Conservation (phyloP, 352 stramenopile species). For the Phytopythium helicoides region DNA sequence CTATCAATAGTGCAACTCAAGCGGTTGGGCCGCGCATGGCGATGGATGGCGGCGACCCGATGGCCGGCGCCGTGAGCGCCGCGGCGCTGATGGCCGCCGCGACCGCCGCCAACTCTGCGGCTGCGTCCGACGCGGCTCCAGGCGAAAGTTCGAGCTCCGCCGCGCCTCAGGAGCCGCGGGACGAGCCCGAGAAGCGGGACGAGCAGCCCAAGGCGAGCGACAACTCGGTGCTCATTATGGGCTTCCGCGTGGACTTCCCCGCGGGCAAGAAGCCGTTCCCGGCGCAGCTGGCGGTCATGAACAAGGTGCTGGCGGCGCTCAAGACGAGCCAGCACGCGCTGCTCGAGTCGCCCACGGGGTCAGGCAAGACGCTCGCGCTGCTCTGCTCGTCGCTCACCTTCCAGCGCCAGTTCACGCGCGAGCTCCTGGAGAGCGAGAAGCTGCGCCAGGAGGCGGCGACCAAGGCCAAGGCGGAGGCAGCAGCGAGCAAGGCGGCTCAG, state of each 20-base stretch:
- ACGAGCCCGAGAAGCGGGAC: too few species aligned
- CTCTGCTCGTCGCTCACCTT: constrained; percentile 84
- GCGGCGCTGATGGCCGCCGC: background rate
- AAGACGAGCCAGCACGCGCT: constrained; percentile 81
- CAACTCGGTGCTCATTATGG: constrained; percentile 79
- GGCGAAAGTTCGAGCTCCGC: background rate
- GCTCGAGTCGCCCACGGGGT: constrained; percentile 82
- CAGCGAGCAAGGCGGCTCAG: constrained; percentile 42
- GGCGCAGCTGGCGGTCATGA: constrained; percentile 86
- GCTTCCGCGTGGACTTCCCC: constrained; percentile 79
- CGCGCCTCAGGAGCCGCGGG: too few species aligned
- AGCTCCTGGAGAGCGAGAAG: constrained; percentile 32
- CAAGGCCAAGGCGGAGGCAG: constrained; percentile 45
- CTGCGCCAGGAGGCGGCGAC: constrained; percentile 9
- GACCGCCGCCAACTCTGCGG: background rate
- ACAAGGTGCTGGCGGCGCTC: constrained; percentile 76
- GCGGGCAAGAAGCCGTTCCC: constrained; percentile 81
- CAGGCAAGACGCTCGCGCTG: constrained; percentile 83
- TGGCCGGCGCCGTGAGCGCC: constrained; percentile 1
- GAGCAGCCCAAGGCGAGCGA: constrained; percentile 9
- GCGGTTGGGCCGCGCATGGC: too few species aligned
- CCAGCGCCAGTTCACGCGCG: constrained; percentile 50
- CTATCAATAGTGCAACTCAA: background rate
- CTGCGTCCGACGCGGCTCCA: background rate
- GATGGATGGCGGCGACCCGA: constrained; percentile 4